Percentiles rank a stretch among this genome's conserved stretches.
phyloP scores from a whole-genome alignment of 2,329 filamentous ascomycete species.

The Calonectria henricotiae region DNA sequence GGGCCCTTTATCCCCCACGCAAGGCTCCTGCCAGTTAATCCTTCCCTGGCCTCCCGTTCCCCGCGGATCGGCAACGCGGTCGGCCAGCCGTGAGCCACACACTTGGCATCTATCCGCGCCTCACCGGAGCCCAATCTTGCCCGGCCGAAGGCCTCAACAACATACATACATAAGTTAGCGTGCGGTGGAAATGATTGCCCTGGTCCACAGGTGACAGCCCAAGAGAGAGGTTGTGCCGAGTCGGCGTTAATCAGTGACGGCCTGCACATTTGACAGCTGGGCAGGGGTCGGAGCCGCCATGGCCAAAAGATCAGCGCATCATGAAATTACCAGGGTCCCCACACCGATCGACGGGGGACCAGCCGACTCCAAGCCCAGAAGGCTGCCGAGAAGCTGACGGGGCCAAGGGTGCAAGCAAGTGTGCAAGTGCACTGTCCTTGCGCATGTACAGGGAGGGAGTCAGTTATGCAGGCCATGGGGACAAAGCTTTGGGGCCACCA shows the following conservation, averaged over 20 bases:
- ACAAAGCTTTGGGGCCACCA: slow-evolving; percentile 44
- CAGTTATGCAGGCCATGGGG: slow-evolving; percentile 44
- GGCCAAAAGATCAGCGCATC: slow-evolving; percentile 43
- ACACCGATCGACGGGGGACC: slow-evolving; percentile 39
- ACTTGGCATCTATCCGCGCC: slow-evolving; percentile 45
- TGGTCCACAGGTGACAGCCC: slow-evolving; percentile 32
- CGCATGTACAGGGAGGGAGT: slow-evolving; percentile 29
- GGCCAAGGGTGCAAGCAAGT: slow-evolving; percentile 13
- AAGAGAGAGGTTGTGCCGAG: slow-evolving; percentile 24
- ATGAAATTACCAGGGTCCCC: slow-evolving; percentile 46
- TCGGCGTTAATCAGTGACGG: slow-evolving; percentile 41
- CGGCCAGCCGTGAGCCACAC: slow-evolving; percentile 29
- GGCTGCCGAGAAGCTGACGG: slow-evolving; percentile 34
- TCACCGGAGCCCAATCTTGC: slow-evolving; percentile 48
- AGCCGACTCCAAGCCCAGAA: slow-evolving; percentile 32
- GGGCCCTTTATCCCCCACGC: slow-evolving; percentile 12
- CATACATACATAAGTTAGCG: slow-evolving; percentile 40
- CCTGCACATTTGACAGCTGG: slow-evolving; percentile 46
- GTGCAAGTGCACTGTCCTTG: slow-evolving; percentile 22
- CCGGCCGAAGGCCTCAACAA: slow-evolving; percentile 30
- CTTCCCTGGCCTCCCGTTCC: slow-evolving; percentile 4
- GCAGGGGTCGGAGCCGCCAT: slow-evolving; percentile 38
- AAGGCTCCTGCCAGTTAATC: slow-evolving; percentile 19
- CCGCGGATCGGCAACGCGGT: slow-evolving; percentile 27
- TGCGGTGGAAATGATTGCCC: slow-evolving; percentile 46